Base-by-base conservation (phyloP, 768 basidiomycete species). In the Cytidiella melzeri region DNA sequence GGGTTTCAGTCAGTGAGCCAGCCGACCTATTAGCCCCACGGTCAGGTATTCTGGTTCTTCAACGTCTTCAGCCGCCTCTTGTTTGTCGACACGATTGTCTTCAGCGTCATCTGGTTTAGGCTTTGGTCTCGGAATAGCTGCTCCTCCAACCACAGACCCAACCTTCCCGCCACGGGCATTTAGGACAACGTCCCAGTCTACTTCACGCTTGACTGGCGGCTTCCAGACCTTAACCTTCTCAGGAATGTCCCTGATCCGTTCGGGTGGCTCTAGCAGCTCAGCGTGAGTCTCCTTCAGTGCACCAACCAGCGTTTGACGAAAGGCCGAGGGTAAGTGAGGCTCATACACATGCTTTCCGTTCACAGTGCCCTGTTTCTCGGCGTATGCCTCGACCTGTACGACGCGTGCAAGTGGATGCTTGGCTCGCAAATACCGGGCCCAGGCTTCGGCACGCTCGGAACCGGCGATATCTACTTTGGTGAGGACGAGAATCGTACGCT, bases 381-480 rank as follows among this genome's bases (percentile, higher is more conserved):
- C 63, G 55, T 91, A 93, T 0, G 87, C 77, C 64, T 90, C 86
- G 10, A 92, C 90, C 50, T 80, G 75, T 2, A 92, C 83, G 12
- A 92, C 74, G 2, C 72, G 77, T 3, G 75, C 58, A 13, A 66
- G 68, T 2, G 85, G 83, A 60, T 81, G 76, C 5, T 61, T 71
- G 11, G 63, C 52, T n/a, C 68, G 63, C 26, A 92, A 72, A 62
- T 81, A 83, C 2, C 67, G 60, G 11, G 73, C 72, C 91, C 92
- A 93, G 3, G 80, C 77, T 6, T 73, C 67, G 1, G 79, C 76
- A 37, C 84, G 75, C 24, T 62, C 69, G 11, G 78, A 75, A 13
- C 91, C 89, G 5, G 87, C 74, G 30, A 97, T 84, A 67, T 95
- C 95, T 19, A 83, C 81, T 64, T 97, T 94, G 15, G 92, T 93